A percentile compares a stretch with the other conserved stretches of the same genome.
These are phyloP conservation scores for Lyophyllum shimeji DNA, from an alignment of 768 basidiomycete genomes.

Conservation along the genomic window DNA sequence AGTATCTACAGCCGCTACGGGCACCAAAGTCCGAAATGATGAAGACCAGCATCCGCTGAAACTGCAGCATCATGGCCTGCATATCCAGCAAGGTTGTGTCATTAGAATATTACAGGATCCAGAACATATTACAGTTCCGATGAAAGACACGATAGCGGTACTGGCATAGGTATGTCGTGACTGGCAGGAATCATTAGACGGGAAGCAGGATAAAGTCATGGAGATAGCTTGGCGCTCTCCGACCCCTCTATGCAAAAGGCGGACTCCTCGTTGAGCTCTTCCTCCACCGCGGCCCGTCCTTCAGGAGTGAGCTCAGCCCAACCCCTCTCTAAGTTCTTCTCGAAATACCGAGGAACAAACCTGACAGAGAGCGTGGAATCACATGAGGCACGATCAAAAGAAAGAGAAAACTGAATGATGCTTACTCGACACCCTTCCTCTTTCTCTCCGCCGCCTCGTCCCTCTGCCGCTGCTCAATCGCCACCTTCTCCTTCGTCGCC, in stretches of 20 bases:
- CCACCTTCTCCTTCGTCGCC: constrained; percentile 88
- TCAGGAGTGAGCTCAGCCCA: constrained; percentile 65
- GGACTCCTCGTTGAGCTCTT: constrained; percentile 55
- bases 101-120: not conserved
- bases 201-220: not conserved
- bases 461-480: constrained; percentile 91
- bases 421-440: constrained; percentile 75
- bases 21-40: not conserved
- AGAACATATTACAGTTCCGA: not conserved
- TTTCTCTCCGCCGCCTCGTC: constrained; percentile 88
- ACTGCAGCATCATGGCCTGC: no score
- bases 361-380: constrained; percentile 30
- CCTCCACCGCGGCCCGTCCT: constrained; percentile 71
- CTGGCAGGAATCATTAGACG: not conserved
- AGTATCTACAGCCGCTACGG: no score
- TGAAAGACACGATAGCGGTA: not conserved
- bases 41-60: not conserved
- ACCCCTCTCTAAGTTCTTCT: constrained; percentile 64
- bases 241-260: constrained; percentile 28
- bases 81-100: not conserved
- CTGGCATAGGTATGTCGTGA: constrained; percentile 2
- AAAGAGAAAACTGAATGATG: constrained; percentile 20
- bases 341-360: constrained; percentile 77
- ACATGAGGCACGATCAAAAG: not conserved
- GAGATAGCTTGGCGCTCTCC: not conserved